Evolutionary conservation across 2,329 filamentous ascomycete species (phyloP).

Genomic region (Epichloe typhina): DNA sequence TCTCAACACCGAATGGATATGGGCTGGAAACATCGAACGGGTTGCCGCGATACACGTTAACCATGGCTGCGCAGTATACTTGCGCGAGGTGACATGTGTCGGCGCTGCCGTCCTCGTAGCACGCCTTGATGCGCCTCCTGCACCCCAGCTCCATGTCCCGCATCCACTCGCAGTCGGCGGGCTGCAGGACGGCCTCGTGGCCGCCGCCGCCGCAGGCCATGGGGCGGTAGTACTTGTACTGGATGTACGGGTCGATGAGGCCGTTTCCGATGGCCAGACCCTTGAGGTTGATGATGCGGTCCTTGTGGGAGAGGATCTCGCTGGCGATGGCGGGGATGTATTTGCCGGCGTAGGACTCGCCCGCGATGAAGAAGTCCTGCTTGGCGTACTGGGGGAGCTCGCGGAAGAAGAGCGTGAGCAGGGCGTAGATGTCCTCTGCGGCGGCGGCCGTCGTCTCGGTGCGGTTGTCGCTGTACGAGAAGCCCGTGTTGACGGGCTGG

Average conservation of each 20-base stretch:
- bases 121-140: slow-evolving; percentile 72
- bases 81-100: slow-evolving; percentile 49
- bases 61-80: too few species aligned
- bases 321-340: slow-evolving; percentile 87
- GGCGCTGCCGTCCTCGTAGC: slow-evolving; percentile 81
- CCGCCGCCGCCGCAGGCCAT: slow-evolving; percentile 97
- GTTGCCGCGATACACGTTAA: slow-evolving; percentile 75
- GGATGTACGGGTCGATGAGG: slow-evolving; percentile 80
- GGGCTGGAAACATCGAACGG: slow-evolving; percentile 86
- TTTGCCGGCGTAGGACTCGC: slow-evolving; percentile 89
- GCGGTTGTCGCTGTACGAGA: slow-evolving; percentile 46
- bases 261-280: slow-evolving; percentile 92
- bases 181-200: slow-evolving; percentile 71
- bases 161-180: slow-evolving; percentile 70
- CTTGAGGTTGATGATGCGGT: slow-evolving; percentile 95
- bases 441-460: slow-evolving; percentile 90
- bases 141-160: slow-evolving; percentile 83
- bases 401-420: slow-evolving; percentile 95
- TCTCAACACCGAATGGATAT: slow-evolving; percentile 29
- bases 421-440: slow-evolving; percentile 92
- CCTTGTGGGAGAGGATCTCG: slow-evolving; percentile 85
- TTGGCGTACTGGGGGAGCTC: slow-evolving; percentile 84
- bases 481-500: slow-evolving; percentile 34
- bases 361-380: slow-evolving; percentile 94
- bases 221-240: slow-evolving; percentile 88